These are phyloP conservation scores for Podaxis rugospora DNA, from an alignment of 768 basidiomycete species.

Conservation along the genomic window DNA sequence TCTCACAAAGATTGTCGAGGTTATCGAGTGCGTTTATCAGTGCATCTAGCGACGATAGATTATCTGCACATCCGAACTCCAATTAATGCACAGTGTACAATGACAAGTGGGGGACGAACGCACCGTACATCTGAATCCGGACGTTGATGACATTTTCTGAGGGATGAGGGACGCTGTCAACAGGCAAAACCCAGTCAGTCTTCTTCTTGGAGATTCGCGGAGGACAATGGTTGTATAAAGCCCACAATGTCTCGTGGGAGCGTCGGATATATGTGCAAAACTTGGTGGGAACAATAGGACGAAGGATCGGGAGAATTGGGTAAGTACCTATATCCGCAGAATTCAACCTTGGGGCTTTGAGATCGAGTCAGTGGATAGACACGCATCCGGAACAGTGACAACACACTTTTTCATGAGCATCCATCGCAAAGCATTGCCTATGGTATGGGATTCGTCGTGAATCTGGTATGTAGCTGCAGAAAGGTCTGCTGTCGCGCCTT, in stretches of 20 bases:
- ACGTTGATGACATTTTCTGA: conserved; percentile 95
- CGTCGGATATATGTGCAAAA: conserved; percentile 2
- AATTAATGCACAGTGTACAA: background rate
- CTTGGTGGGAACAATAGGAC: conserved; percentile 2
- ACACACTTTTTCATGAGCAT: conserved; percentile 99
- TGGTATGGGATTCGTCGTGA: conserved; percentile 90
- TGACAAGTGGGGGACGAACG: conserved; percentile 23
- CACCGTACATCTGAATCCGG: conserved; percentile 99
- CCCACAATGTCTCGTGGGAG: background rate
- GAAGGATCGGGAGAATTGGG: background rate
- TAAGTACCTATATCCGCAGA: conserved; percentile 90
- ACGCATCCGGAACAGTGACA: background rate
- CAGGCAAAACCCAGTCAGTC: background rate
- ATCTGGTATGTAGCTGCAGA: conserved; percentile 91
- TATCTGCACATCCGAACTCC: conserved; percentile 44
- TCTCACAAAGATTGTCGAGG: conserved; percentile 71
- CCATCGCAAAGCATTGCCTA: conserved; percentile 94
- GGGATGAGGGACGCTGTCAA: conserved; percentile 80
- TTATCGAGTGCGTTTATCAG: conserved; percentile 72
- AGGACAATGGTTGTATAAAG: background rate
- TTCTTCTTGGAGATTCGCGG: background rate
- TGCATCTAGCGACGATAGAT: conserved; percentile 80
- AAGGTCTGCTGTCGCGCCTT: conserved; percentile 75
- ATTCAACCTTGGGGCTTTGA: conserved; percentile 89
- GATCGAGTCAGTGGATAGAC: conserved; percentile 8